Evolutionary conservation across 2,329 filamentous ascomycete genomes (phyloP), one percentile per base, ranked within the genome.

Genomic region (Pestalotiopsis sp.): DNA sequence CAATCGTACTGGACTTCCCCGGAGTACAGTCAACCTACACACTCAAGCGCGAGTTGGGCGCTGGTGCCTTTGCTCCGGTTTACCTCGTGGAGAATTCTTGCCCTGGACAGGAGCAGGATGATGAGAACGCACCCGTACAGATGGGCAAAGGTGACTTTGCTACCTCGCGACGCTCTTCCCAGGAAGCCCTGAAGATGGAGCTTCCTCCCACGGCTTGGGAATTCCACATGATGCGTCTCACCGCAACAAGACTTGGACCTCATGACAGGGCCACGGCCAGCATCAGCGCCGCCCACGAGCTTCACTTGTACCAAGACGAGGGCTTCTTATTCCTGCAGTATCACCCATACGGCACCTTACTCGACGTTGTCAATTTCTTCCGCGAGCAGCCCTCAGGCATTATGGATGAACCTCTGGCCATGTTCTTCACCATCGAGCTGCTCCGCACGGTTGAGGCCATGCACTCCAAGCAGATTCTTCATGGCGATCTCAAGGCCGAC

Each of bases 171-270:
- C 89, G 92, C 57, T 83, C 84, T 58, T 72, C 84, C 1, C 85
- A 96, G 4, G 94, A 98, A 80, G 96, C 96, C 1, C 86, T 99
- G 74, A 99, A 99, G 81, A 95, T 97, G 90, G 96, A 99, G 81
- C 89, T 92, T 39, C 94, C 95, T 0, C 93, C 95, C 0, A 92
- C 91, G 4, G 87, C 93, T 0, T 99, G 96, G 96, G 96, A 99
- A 78, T 99, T 98, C 77, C 93, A 97, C 81, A 97, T 99, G 80
- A 94, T 98, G 84, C 91, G 94, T 1, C 89, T 94, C 67, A 90
- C 93, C 1, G 93, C 95, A 72, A 84, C 88, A 25, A 92, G 96
- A 0, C 85, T 99, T 0, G 92, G 91, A 0, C 86, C 91, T 1
- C 88, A 87, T 38, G 83, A 92, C 69, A 90, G 95, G 14, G 91